Evolutionary conservation across 2,329 filamentous ascomycete species (phyloP).

Genomic region (Nannizzia gypsea): DNA sequence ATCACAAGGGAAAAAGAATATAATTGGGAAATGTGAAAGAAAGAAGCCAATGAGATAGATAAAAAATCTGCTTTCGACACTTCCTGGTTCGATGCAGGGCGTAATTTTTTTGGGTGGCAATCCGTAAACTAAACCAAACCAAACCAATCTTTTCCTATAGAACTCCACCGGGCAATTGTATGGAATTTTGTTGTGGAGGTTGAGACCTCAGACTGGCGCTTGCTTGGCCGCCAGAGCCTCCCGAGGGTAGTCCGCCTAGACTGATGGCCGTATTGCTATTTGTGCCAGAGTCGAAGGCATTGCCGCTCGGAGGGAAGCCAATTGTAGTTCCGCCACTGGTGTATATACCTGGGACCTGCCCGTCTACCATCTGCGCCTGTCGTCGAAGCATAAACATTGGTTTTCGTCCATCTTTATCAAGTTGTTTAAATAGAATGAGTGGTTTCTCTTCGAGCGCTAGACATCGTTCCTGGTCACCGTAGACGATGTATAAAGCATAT

Average conservation of each 20-base stretch:
- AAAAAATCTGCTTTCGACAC: not conserved
- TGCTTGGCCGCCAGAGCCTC: not conserved
- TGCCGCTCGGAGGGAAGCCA: conserved; percentile 10
- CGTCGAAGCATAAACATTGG: conserved; percentile 96
- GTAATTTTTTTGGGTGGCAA: not conserved
- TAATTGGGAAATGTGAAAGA: not conserved
- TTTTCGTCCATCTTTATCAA: conserved; percentile 93
- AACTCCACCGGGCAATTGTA: conserved; percentile 6
- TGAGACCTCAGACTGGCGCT: not conserved
- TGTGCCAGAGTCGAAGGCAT: not conserved
- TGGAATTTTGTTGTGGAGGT: conserved; percentile 1
- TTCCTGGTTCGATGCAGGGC: not conserved
- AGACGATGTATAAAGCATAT: conserved; percentile 95
- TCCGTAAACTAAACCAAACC: not conserved
- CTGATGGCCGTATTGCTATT: not conserved
- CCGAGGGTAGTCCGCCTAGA: not conserved
- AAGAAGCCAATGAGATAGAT: not conserved
- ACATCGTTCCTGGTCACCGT: conserved; percentile 95
- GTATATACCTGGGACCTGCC: conserved; percentile 26
- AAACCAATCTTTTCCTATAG: not conserved
- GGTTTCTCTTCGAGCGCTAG: conserved; percentile 86
- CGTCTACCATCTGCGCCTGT: conserved; percentile 45
- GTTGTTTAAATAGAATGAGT: conserved; percentile 88
- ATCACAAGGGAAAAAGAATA: not conserved
- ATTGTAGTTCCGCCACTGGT: conserved; percentile 7